These are phyloP conservation scores for Penicillium sp. DNA, from an alignment of 2,329 filamentous ascomycete species.

Conservation along the genomic window DNA sequence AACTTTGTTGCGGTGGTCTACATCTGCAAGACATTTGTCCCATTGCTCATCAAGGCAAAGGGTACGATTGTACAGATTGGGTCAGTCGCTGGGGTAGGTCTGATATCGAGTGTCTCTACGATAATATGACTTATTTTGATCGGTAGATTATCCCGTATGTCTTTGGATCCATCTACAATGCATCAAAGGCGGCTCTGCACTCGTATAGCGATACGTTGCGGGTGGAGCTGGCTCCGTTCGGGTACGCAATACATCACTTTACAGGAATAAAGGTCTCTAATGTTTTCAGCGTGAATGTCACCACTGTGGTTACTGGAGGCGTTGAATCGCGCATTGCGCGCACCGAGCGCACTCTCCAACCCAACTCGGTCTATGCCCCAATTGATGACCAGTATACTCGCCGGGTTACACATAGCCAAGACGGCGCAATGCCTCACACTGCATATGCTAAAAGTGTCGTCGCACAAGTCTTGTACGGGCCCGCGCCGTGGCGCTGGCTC, in stretches of 20 bases:
- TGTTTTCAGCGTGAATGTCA: slow-evolving; percentile 53
- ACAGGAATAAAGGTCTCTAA: background rate
- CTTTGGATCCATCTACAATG: slow-evolving; percentile 59
- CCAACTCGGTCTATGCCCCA: slow-evolving; percentile 57
- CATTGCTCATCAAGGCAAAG: slow-evolving; percentile 54
- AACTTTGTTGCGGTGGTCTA: slow-evolving; percentile 64
- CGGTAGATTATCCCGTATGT: slow-evolving; percentile 48
- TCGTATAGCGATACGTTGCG: slow-evolving; percentile 63
- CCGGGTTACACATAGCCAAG: slow-evolving; percentile 59
- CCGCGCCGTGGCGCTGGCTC: slow-evolving; percentile 53
- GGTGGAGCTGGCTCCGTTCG: slow-evolving; percentile 59
- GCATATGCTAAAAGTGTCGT: slow-evolving; percentile 62
- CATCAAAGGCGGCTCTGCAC: slow-evolving; percentile 64
- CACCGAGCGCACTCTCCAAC: slow-evolving; percentile 52
- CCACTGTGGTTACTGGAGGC: slow-evolving; percentile 63
- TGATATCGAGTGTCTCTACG: background rate
- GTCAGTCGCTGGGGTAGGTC: slow-evolving; percentile 47
- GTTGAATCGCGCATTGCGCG: slow-evolving; percentile 64
- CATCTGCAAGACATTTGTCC: slow-evolving; percentile 62
- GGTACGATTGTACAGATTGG: slow-evolving; percentile 54
- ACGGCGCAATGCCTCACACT: slow-evolving; percentile 56
- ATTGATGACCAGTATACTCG: slow-evolving; percentile 57
- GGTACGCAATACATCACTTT: slow-evolving; percentile 32
- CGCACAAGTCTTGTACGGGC: slow-evolving; percentile 54
- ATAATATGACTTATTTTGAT: background rate